Evolutionary conservation across 2,329 filamentous ascomycete species (phyloP), one percentile per base, ranked within the genome.

Genomic region (Trichoderma breve): DNA sequence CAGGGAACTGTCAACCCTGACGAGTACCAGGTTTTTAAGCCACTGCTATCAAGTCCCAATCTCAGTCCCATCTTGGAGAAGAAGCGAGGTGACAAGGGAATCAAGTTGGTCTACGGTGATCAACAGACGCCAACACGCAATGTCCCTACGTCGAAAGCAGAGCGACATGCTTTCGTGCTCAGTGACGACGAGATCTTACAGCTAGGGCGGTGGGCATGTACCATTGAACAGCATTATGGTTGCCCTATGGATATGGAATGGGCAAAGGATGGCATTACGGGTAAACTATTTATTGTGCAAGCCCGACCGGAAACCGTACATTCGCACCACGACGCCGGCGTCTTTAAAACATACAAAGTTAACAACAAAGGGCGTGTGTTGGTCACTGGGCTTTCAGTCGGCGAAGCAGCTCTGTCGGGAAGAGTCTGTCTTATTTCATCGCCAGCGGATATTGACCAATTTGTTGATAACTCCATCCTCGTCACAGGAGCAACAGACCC

Each of bases 201-300:
- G 26, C 73, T 82, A 11, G 77, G 74, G 14, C 78, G 79, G 24
- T 82, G 81, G 81, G 81, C 76, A 2, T 80, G 79, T 65, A 78
- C 70, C 1, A 79, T 82, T 43, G 81, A 83, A 63, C 65, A 77
- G 57, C 80, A 82, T 71, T 83, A 82, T 61, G 74, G 75, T 1
- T 78, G 77, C 61, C 78, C 80, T 0, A 82, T 82, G 81, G 80
- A 83, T 61, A 81, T 82, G 72, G 81, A 82, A 72, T 83, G 81
- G 81, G 81, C 80, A 28, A 81, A 80, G 64, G 80, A 81, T 53
- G 77, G 78, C 62, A 70, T 74, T 36, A 76, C 75, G 8, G 73
- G 71, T 21, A 72, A 79, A 32, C 72, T 82, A 21, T 82, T 79
- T 66, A 79, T 82, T 43, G 80, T 82, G 9, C 81, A 82, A 71